Percentiles rank a stretch among this genome's conserved stretches.
Evolutionary conservation across 169 alveolate species (phyloP).

Genomic region (Eimeria brunetti): DNA sequence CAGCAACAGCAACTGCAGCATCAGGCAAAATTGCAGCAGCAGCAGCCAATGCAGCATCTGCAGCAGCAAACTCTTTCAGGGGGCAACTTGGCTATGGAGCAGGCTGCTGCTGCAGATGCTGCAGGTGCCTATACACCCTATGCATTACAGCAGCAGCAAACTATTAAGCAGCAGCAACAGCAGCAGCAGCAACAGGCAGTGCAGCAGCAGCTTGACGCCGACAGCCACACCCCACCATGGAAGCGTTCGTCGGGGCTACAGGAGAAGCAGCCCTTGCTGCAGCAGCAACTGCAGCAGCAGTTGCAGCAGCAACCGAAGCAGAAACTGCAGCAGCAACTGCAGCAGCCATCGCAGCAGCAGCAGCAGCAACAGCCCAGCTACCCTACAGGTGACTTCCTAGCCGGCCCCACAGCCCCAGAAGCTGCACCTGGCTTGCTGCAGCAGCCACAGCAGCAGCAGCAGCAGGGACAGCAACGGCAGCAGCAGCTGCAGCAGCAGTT

Average conservation of each 20-base stretch:
- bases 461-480: neutral
- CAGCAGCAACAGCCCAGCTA: conserved; percentile 12
- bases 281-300: conserved; percentile 45
- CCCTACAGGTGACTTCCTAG: neutral
- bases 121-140: neutral
- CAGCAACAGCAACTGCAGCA: neutral
- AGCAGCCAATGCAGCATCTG: neutral
- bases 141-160: neutral
- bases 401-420: neutral
- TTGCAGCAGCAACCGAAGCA: conserved; percentile 33
- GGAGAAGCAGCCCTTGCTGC: conserved; percentile 6
- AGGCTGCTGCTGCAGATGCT: no score
- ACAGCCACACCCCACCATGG: neutral
- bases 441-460: neutral
- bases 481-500: neutral
- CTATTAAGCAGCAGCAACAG: neutral
- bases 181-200: conserved; percentile 27
- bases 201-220: conserved; percentile 12
- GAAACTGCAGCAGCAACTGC: conserved; percentile 18
- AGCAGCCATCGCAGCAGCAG: conserved; percentile 29
- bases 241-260: neutral
- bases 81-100: neutral
- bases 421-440: neutral
- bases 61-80: neutral
- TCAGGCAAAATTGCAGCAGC: no score